A percentile compares a stretch with the other conserved stretches of the same genome.
Evolutionary conservation across 2,329 filamentous ascomycete genomes (phyloP).

Genomic region (Xylaria sp.): DNA sequence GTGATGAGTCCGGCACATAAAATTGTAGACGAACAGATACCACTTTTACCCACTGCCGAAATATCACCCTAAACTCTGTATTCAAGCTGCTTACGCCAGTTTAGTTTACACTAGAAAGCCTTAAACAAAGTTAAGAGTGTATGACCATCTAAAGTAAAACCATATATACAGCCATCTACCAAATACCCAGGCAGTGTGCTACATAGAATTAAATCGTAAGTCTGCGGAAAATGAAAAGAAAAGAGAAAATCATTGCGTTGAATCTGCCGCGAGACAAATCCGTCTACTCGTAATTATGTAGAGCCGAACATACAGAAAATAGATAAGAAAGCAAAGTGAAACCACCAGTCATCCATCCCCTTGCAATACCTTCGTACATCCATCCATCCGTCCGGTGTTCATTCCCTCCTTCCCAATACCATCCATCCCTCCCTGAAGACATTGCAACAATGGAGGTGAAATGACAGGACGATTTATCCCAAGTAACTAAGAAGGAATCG

Average conservation of each 20-base stretch:
- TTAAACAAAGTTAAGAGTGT: no score
- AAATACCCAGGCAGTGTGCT: background rate
- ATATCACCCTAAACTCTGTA: no score
- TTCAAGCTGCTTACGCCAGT: no score
- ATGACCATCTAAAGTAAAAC: no score
- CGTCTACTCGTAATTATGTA: conserved; percentile 33
- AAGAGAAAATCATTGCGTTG: conserved; percentile 18
- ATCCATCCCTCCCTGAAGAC: conserved; percentile 24
- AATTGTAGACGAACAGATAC: no score
- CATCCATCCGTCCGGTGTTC: conserved; percentile 11
- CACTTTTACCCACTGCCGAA: no score
- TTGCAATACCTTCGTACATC: conserved; percentile 25
- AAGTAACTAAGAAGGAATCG: conserved; percentile 23
- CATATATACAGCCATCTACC: no score
- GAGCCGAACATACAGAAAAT: conserved; percentile 18
- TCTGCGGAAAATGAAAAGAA: background rate
- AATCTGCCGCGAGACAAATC: conserved; percentile 36
- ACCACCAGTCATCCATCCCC: conserved; percentile 14
- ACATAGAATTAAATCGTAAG: background rate
- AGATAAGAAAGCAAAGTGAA: conserved; percentile 17
- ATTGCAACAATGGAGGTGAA: conserved; percentile 12
- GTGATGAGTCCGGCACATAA: no score
- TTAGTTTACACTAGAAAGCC: no score
- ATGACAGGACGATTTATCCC: conserved; percentile 1
- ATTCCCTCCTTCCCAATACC: conserved; percentile 34